Evolutionary conservation across 2,329 filamentous ascomycete genomes (phyloP).

Genomic region (Lojkania enalia): DNA sequence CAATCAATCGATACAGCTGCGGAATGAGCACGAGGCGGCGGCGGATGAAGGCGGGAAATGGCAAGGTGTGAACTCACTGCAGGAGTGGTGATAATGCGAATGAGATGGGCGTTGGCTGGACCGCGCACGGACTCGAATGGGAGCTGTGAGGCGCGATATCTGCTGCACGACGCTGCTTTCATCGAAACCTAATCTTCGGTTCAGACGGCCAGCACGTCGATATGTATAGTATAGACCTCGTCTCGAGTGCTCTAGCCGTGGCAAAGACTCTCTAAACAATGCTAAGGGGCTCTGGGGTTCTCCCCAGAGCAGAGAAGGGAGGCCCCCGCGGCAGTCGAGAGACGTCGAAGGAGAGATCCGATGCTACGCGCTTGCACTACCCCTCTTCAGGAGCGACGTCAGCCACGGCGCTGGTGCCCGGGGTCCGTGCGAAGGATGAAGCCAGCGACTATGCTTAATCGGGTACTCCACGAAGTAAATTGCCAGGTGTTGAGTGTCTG

Average conservation of each 20-base stretch:
- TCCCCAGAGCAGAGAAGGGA: no score
- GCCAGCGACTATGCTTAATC: slow-evolving; percentile 29
- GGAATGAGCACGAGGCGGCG: slow-evolving; percentile 23
- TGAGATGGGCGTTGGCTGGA: slow-evolving; percentile 15
- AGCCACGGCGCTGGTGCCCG: slow-evolving; percentile 18
- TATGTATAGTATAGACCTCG: no score
- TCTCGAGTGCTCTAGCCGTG: no score
- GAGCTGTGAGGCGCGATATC: slow-evolving; percentile 11
- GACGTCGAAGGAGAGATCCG: no score
- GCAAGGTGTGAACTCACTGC: slow-evolving; percentile 16
- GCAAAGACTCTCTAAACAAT: no score
- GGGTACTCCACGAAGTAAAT: slow-evolving; percentile 37
- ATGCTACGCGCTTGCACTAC: no score
- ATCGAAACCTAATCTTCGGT: no score
- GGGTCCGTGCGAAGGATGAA: slow-evolving; percentile 24
- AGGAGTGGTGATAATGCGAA: slow-evolving; percentile 23
- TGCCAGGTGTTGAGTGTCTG: slow-evolving; percentile 12
- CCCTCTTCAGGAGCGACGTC: slow-evolving; percentile 6
- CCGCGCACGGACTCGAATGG: slow-evolving; percentile 6
- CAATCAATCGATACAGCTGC: slow-evolving; percentile 25
- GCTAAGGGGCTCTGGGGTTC: no score
- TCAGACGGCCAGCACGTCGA: no score
- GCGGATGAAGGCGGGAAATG: slow-evolving; percentile 21
- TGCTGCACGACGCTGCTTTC: slow-evolving; percentile 26
- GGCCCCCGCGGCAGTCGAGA: no score